A percentile compares a stretch with the other conserved stretches of the same genome.
These are phyloP conservation scores for Solanum tarapatanum DNA, from an alignment of 257 asterid genomes.

Conservation along the genomic window DNA sequence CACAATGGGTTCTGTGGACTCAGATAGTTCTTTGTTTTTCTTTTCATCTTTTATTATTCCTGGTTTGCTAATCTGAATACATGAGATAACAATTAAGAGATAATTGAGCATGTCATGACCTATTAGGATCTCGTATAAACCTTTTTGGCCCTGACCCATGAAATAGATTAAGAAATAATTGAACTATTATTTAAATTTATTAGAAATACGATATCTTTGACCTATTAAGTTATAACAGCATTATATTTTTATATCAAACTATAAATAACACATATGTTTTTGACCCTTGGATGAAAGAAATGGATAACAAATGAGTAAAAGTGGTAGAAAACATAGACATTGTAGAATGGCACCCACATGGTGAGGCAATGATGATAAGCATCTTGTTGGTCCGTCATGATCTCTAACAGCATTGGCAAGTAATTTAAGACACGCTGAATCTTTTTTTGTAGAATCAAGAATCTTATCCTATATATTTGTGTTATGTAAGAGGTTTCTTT, in stretches of 20 bases:
- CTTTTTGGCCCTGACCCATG: background rate
- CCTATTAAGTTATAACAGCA: background rate
- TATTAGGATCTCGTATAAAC: background rate
- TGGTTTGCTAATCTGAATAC: no score
- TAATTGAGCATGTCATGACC: background rate
- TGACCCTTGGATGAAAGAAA: background rate
- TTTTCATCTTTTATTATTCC: no score
- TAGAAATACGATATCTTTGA: no score
- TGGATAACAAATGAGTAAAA: background rate
- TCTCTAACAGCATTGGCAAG: background rate
- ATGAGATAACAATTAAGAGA: no score
- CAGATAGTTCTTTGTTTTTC: no score
- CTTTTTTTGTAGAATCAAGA: background rate
- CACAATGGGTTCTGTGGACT: no score
- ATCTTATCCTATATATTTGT: background rate
- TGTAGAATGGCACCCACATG: background rate
- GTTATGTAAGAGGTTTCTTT: background rate
- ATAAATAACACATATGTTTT: no score
- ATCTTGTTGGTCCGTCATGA: background rate
- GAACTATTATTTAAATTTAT: background rate
- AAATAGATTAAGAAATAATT: background rate
- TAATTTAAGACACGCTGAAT: background rate
- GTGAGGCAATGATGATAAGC: background rate
- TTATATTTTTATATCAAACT: no score
- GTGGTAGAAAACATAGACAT: background rate